Evolutionary conservation across 2,329 filamentous ascomycete species (phyloP), one percentile per base, ranked within the genome.

Genomic region (Cordyceps cateniannulata): DNA sequence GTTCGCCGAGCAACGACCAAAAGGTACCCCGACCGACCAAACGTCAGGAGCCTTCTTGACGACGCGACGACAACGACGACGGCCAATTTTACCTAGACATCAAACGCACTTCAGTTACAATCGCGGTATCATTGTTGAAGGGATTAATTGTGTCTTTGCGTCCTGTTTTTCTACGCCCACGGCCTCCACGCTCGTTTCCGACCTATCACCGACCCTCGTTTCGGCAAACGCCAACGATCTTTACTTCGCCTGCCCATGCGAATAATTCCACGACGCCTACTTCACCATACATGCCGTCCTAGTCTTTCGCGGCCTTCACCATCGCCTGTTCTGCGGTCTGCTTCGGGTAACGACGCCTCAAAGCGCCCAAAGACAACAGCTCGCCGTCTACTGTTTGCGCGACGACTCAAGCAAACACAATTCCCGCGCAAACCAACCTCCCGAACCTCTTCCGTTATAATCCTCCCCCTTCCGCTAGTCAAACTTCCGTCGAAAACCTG

Each of bases 21-120:
- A 20, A 56, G 22, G 29, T 24, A 42, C 47, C 27, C 49, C 45
- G 22, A 59, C n/a, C 12, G 6, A 20, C 18, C 57, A 59, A 45
- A 59, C 57, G 57, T 52, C 47, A 59, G 57, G 57, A 59, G 57
- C 57, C 20, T 50, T 59, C 57, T 22, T 48, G 25, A 47, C 57
- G 35, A 38, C 16, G 49, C 49, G 27, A 51, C 49, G 24, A 59
- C 56, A n/a, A 51, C 38, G 35, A 59, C 55, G 25, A 59, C 38
- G 24, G 47, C 55, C 18, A 42, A 25, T 42, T 58, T 29, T 20
- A 42, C 7, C 32, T 42, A 20, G 45, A 29, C 55, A 58, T 42
- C 45, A 42, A 35, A 50, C 45, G 45, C 35, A 20, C 29, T 35
- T 25, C 12, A 12, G 16, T 20, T 57, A 18, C 9, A 25, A 48